phyloP scores from a whole-genome alignment of 345 rosid species.

The Sisymbrium altissimum region DNA sequence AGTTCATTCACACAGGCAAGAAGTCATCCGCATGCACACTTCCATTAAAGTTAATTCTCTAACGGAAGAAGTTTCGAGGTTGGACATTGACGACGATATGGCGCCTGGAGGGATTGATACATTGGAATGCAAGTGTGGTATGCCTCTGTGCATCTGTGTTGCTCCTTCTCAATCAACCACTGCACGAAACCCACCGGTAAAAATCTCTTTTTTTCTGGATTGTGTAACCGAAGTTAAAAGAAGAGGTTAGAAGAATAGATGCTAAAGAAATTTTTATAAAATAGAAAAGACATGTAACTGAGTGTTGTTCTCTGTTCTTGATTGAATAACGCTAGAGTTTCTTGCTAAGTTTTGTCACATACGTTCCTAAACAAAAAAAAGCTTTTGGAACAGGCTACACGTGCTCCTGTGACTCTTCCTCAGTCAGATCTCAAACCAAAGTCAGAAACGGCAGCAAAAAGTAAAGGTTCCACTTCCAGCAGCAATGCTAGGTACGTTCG shows the following conservation, averaged over 20 bases:
- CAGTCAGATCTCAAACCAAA: constrained; percentile 46
- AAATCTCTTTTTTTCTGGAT: neutral
- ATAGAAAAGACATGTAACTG: neutral
- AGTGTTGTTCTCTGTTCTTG: neutral
- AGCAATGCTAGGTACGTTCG: constrained; percentile 49
- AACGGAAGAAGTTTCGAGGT: constrained; percentile 48
- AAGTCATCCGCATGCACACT: constrained; percentile 35
- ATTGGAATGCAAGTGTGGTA: constrained; percentile 80
- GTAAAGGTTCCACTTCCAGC: constrained; percentile 59
- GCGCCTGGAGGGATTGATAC: constrained; percentile 36
- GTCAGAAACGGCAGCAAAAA: constrained; percentile 41
- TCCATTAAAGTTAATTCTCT: constrained; percentile 40
- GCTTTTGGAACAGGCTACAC: constrained; percentile 36
- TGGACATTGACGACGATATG: constrained; percentile 45
- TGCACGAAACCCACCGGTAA: constrained; percentile 40
- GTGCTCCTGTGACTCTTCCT: constrained; percentile 30
- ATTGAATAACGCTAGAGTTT: neutral
- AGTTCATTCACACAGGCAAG: constrained; percentile 39
- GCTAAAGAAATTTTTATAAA: neutral
- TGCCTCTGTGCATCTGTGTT: constrained; percentile 92
- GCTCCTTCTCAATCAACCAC: constrained; percentile 47
- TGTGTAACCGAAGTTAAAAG: neutral
- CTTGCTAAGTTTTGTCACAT: neutral
- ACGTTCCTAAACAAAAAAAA: neutral
- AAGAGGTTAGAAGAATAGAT: neutral